A percentile compares a stretch with the other conserved stretches of the same genome.
phyloP scores from a whole-genome alignment of 371 early-diverging fungal species.

The Mucor piriformis region DNA sequence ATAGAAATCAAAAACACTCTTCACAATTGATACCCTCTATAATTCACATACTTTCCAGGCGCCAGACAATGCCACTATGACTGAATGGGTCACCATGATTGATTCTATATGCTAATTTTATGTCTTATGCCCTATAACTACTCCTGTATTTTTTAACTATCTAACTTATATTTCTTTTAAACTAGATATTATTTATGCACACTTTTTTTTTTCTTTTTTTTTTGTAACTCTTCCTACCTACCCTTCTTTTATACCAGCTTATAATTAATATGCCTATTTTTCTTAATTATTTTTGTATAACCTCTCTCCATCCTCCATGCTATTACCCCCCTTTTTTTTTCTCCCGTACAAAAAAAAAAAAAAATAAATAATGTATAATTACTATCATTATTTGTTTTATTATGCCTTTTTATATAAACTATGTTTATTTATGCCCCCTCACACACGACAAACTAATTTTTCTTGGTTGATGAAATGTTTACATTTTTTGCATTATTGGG shows the following conservation, averaged over 20 bases:
- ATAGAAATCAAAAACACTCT: conserved; percentile 25
- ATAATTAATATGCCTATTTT: neutral
- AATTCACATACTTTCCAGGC: conserved; percentile 30
- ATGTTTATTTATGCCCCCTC: neutral
- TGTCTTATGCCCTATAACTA: neutral
- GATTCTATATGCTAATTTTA: conserved; percentile 8
- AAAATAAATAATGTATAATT: conserved; percentile 7
- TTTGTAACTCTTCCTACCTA: neutral
- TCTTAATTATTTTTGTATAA: conserved; percentile 4
- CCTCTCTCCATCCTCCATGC: conserved; percentile 1
- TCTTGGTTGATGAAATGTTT: neutral
- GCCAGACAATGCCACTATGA: conserved; percentile 20
- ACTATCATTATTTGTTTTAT: conserved; percentile 1
- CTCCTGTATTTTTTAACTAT: neutral
- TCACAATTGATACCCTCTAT: conserved; percentile 31
- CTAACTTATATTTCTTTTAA: neutral
- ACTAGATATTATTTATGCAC: neutral
- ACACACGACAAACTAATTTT: too few species aligned
- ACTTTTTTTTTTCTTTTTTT: conserved; percentile 1
- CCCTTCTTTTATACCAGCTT: neutral
- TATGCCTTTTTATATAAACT: neutral
- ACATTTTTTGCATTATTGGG: neutral
- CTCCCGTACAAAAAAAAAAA: neutral
- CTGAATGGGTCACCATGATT: conserved; percentile 25
- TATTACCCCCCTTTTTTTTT: neutral